Conservation (phyloP, 495 filamentous ascomycete species). For the Eremomyces bilateralis region DNA sequence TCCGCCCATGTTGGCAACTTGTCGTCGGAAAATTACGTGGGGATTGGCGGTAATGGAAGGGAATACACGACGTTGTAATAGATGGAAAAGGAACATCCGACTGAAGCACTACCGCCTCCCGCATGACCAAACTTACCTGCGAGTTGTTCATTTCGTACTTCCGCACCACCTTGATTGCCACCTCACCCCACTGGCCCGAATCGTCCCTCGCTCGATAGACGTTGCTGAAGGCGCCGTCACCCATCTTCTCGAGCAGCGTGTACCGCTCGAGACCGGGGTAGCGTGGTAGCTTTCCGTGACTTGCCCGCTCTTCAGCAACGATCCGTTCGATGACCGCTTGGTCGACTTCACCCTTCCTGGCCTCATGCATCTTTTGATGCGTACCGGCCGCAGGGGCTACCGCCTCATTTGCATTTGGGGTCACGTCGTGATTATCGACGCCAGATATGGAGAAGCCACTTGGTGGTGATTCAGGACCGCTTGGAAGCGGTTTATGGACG, state of each 20-base stretch:
- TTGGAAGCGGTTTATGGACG: conserved; percentile 2
- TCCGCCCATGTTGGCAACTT: conserved; percentile 21
- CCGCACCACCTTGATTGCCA: conserved; percentile 94
- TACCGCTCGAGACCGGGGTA: conserved; percentile 88
- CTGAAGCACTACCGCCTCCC: conserved; percentile 7
- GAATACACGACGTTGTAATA: conserved; percentile 10
- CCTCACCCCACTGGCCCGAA: conserved; percentile 45
- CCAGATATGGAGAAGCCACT: conserved; percentile 32
- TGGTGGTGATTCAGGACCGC: conserved; percentile 3
- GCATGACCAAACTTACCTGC: conserved; percentile 48
- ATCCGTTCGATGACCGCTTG: conserved; percentile 55
- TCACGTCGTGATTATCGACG: conserved; percentile 38
- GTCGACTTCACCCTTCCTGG: conserved; percentile 29
- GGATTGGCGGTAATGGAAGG: conserved; percentile 20
- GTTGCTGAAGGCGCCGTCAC: conserved; percentile 96
- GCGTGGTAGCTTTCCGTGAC: conserved; percentile 60
- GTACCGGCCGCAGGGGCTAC: conserved; percentile 31
- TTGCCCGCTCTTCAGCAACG: conserved; percentile 75
- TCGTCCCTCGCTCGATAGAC: conserved; percentile 77
- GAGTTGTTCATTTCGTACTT: conserved; percentile 97
- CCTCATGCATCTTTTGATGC: conserved; percentile 22
- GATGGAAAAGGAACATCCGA: conserved; percentile 9
- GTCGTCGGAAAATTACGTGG: no score
- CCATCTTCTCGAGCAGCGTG: conserved; percentile 91
- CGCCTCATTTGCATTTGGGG: conserved; percentile 37